Conservation (phyloP, 164 flowering plant species). For the Akebia trifoliata region DNA sequence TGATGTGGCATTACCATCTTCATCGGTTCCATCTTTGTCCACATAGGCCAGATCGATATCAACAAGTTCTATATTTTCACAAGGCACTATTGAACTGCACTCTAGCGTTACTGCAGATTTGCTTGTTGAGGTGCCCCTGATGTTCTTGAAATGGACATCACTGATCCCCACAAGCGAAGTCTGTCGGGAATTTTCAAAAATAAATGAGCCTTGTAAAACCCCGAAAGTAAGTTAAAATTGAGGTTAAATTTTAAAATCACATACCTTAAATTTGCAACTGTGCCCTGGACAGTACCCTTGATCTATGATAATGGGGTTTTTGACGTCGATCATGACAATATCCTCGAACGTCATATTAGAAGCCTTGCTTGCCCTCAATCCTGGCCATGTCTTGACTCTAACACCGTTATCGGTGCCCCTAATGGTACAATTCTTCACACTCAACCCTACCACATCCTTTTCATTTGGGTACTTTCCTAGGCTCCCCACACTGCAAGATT, state of each 20-base stretch:
- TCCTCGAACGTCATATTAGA: constrained; percentile 25
- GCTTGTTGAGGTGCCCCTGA: constrained; percentile 35
- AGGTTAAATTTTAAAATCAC: neutral
- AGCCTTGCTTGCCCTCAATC: constrained; percentile 26
- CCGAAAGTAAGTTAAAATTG: neutral
- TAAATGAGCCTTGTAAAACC: neutral
- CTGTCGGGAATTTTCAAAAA: constrained; percentile 8
- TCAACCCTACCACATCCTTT: constrained; percentile 30
- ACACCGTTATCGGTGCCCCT: constrained; percentile 35
- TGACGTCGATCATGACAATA: constrained; percentile 38
- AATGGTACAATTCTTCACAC: constrained; percentile 31
- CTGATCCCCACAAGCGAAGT: constrained; percentile 40
- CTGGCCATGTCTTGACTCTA: constrained; percentile 45
- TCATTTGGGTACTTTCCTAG: constrained; percentile 44
- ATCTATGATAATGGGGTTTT: constrained; percentile 46
- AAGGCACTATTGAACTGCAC: constrained; percentile 36
- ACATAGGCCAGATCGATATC: constrained; percentile 28
- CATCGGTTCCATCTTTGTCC: too few species aligned
- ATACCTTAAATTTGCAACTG: constrained; percentile 1
- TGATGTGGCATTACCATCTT: too few species aligned
- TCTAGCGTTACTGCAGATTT: constrained; percentile 18
- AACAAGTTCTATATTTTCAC: constrained; percentile 23
- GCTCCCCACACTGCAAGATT: constrained; percentile 38
- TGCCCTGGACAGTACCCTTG: constrained; percentile 26
- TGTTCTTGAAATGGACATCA: constrained; percentile 29